Percentiles rank a stretch among this genome's conserved stretches.
Conservation (phyloP, 352 stramenopile species). For the Globisporangium echinulatum region DNA sequence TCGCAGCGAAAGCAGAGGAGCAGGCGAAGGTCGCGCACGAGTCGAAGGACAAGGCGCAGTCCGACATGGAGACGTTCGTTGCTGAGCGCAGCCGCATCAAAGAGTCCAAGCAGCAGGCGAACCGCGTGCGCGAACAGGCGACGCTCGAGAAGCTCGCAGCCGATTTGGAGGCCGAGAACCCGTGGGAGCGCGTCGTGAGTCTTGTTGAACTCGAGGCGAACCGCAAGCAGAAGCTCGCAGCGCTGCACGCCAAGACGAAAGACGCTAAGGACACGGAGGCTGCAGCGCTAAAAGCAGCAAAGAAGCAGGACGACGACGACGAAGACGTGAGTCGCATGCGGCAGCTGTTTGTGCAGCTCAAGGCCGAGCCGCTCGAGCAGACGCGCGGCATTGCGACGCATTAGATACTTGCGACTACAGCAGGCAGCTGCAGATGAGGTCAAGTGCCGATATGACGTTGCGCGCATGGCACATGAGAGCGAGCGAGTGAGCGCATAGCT, state of each 20-base stretch:
- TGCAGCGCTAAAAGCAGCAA: conserved; percentile 15
- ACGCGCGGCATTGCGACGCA: conserved; percentile 50
- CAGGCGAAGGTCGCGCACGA: conserved; percentile 69
- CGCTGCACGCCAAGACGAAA: conserved; percentile 44
- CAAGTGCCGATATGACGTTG: too few species aligned
- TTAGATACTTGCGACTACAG: conserved; percentile 14
- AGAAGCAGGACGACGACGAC: conserved; percentile 59
- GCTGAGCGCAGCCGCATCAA: conserved; percentile 80
- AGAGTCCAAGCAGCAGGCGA: conserved; percentile 89
- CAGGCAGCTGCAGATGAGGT: too few species aligned
- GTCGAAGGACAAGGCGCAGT: conserved; percentile 63
- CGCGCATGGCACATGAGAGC: too few species aligned
- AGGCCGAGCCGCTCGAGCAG: conserved; percentile 87
- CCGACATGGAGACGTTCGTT: conserved; percentile 77
- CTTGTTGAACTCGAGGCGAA: conserved; percentile 88
- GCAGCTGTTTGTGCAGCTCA: conserved; percentile 92
- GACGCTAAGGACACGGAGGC: conserved; percentile 41
- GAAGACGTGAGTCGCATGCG: conserved; percentile 90
- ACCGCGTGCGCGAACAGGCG: conserved; percentile 90
- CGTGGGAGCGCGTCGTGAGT: conserved; percentile 91
- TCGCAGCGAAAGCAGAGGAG: conserved; percentile 55
- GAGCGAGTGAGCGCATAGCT: too few species aligned
- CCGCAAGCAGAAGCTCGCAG: conserved; percentile 66
- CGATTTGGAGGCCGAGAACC: conserved; percentile 93
- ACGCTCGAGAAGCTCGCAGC: conserved; percentile 93